Base-by-base conservation (phyloP, 371 early-diverging fungal species). In the Mortierella sp. region DNA sequence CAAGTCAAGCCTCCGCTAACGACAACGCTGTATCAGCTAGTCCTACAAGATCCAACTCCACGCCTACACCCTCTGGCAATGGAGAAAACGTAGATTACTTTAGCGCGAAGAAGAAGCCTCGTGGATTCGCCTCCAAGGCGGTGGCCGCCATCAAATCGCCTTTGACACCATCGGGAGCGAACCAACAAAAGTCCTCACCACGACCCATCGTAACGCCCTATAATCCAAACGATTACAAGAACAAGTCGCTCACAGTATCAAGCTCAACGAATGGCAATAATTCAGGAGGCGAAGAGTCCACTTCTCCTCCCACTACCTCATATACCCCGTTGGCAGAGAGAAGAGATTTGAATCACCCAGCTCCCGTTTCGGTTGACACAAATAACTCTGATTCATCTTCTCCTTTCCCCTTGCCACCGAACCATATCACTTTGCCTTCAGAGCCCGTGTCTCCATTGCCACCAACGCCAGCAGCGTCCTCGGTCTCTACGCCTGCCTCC, bases 191-290 rank as follows among this genome's bases (percentile, higher is more conserved):
- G 57, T 55, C 65, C 1, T 28, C 73, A 11, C 43, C 43, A 11
- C 71, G 80, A 37, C 66, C 75, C 0, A 75, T 80, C 22, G 80
- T 80, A 18, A 80, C 80, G 8, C 80, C 80, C 18, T 80, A 80
- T 45, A 80, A 80, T 59, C 80, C 80, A 1, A 68, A 64, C 9
- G 80, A 74, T 20, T 80, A 80, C 66, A 72, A 68, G 66, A 74
- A 59, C 62, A 78, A 73, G 62, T 37, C 78, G 28, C 59, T 78
- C 12, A 47, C 66, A 20, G 68, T 77, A 26, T 64, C 73, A 10
- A 57, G 24, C 14, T 28, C 40, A 11, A 39, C 68, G 6, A 30
- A 52, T 22, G 59, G 32, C 5, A n/a, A 60, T 5, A 18, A 32
- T 10, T 58, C 39, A 20, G 30, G 54, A 20, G 28, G 54, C 28